Conservation (phyloP, 2,329 filamentous ascomycete genomes). For the Penicillium sp. region DNA sequence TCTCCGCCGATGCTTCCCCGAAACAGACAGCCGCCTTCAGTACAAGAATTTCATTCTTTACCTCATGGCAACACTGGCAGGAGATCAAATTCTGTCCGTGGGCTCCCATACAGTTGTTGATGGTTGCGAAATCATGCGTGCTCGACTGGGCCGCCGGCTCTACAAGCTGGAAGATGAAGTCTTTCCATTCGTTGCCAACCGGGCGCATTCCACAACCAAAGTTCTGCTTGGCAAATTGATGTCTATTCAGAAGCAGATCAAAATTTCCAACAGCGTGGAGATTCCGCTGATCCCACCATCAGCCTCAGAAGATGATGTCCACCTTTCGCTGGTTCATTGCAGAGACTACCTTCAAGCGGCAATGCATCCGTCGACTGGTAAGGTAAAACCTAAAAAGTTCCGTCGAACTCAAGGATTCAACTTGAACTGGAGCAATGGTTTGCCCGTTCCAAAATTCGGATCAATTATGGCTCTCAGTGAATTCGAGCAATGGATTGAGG, state of each 20-base stretch:
- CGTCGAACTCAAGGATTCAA: not conserved
- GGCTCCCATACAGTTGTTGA: not conserved
- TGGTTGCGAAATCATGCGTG: not conserved
- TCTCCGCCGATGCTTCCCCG: not conserved
- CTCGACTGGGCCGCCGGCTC: not conserved
- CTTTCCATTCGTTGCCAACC: not conserved
- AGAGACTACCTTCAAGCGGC: not conserved
- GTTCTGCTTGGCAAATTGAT: not conserved
- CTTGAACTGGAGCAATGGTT: not conserved
- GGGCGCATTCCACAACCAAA: not conserved
- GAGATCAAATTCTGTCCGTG: not conserved
- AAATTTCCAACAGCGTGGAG: not conserved
- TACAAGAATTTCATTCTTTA: not conserved
- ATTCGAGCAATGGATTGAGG: not conserved
- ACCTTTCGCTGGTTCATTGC: not conserved
- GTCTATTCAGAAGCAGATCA: not conserved
- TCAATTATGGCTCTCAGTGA: not conserved
- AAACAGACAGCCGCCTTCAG: not conserved
- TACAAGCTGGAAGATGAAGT: not conserved
- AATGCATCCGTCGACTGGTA: not conserved
- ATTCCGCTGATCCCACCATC: not conserved
- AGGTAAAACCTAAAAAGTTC: not conserved
- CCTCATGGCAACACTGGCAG: not conserved
- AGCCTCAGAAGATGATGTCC: not conserved
- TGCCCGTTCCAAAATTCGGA: not conserved